These are phyloP conservation scores for Pyrus pyrifolia DNA, from an alignment of 306 rosid genomes.

Conservation along the genomic window DNA sequence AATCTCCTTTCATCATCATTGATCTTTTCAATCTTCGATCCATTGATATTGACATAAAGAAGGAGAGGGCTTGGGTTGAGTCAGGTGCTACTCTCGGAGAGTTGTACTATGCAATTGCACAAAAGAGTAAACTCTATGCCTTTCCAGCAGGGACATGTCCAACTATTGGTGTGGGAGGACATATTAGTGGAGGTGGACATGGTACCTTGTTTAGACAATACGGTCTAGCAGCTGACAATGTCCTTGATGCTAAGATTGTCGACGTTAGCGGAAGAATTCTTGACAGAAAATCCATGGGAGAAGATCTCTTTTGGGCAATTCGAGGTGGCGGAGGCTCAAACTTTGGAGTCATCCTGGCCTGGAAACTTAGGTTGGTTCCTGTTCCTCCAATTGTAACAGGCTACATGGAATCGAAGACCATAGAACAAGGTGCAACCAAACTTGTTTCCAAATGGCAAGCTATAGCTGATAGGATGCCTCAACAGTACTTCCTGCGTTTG, in stretches of 20 bases:
- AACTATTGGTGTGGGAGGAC: slow-evolving; percentile 26
- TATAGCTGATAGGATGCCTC: slow-evolving; percentile 29
- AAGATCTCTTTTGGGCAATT: slow-evolving; percentile 65
- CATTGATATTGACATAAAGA: slow-evolving; percentile 5
- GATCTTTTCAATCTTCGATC: slow-evolving; percentile 25
- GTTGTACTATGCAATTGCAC: slow-evolving; percentile 19
- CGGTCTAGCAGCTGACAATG: slow-evolving; percentile 51
- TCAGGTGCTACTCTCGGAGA: slow-evolving; percentile 27
- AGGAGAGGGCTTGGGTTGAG: slow-evolving; percentile 5
- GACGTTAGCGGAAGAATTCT: slow-evolving; percentile 43
- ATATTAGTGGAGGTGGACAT: slow-evolving; percentile 16
- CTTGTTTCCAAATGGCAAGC: slow-evolving; percentile 46
- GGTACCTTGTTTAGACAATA: slow-evolving; percentile 34
- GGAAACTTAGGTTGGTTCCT: slow-evolving; percentile 53
- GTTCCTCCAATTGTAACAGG: slow-evolving; percentile 44
- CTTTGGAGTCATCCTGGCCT: slow-evolving; percentile 53
- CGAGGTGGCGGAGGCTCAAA: slow-evolving; percentile 66
- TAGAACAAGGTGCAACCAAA: slow-evolving; percentile 42
- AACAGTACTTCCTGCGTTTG: slow-evolving; percentile 41
- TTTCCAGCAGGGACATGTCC: slow-evolving; percentile 31
- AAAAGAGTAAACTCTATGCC: slow-evolving; percentile 14
- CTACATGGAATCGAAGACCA: slow-evolving; percentile 32
- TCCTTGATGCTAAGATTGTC: slow-evolving; percentile 11
- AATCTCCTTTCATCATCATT: slow-evolving; percentile 15
- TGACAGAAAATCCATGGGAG: slow-evolving; percentile 55